phyloP scores from a whole-genome alignment of 2,329 filamentous ascomycete species.

The Talaromyces sp. region DNA sequence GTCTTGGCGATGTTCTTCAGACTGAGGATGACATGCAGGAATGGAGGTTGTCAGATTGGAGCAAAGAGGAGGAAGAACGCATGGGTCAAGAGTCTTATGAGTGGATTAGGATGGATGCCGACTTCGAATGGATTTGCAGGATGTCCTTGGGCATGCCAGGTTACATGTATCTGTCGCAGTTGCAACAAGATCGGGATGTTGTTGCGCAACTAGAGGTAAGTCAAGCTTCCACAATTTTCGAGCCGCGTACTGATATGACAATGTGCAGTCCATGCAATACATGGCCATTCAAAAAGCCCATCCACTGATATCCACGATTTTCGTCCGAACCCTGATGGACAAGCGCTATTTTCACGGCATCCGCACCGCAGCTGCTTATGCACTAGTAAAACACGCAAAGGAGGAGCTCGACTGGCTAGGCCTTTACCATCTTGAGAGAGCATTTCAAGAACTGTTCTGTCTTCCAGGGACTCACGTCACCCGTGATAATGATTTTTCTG shows the following conservation, averaged over 20 bases:
- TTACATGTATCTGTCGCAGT: constrained; percentile 97
- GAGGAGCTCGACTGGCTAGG: constrained; percentile 72
- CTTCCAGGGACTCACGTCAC: constrained; percentile 74
- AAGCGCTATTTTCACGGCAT: constrained; percentile 91
- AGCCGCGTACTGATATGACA: constrained; percentile 19
- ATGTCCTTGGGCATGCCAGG: constrained; percentile 79
- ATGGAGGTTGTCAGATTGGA: constrained; percentile 88
- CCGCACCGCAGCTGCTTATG: constrained; percentile 75
- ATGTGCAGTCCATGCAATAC: constrained; percentile 66
- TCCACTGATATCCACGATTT: constrained; percentile 80
- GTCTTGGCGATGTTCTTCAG: constrained; percentile 85
- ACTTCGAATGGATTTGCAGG: constrained; percentile 95
- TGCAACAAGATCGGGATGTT: constrained; percentile 95
- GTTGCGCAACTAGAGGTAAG: constrained; percentile 70
- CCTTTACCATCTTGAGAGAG: constrained; percentile 75
- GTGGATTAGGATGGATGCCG: constrained; percentile 96
- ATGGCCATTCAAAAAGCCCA: constrained; percentile 66
- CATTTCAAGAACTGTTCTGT: constrained; percentile 87
- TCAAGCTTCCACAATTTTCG: background rate
- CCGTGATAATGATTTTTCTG: constrained; percentile 83
- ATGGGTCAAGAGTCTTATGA: constrained; percentile 98
- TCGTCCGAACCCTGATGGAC: constrained; percentile 87
- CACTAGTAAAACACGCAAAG: constrained; percentile 72
- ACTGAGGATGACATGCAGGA: constrained; percentile 73
- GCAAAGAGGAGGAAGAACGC: constrained; percentile 76